Conservation (phyloP, 2,329 filamentous ascomycete genomes). For the Aspergillus sojae region DNA sequence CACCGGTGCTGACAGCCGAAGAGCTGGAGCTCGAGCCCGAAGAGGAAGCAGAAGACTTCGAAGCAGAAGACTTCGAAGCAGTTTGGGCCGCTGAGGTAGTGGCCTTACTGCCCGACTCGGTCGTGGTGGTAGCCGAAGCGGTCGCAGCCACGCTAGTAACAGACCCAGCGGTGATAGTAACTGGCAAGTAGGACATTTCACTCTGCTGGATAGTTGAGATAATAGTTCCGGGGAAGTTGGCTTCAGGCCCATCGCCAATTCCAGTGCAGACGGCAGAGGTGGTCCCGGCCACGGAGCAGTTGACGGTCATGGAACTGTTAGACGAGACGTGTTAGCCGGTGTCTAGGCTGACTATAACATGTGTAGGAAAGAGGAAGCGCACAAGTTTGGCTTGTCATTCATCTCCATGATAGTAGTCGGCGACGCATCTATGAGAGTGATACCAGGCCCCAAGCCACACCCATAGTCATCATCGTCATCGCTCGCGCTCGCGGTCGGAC, state of each 20-base stretch:
- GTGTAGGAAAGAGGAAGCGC: background rate
- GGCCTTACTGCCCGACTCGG: background rate
- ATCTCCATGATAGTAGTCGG: conserved; percentile 16
- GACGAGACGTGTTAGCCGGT: background rate
- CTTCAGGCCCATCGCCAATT: conserved; percentile 14
- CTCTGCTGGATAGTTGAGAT: conserved; percentile 12
- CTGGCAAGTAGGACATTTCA: conserved; percentile 19
- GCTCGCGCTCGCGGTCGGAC: conserved; percentile 11
- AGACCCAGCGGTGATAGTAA: conserved; percentile 26
- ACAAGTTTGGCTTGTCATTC: conserved; percentile 9
- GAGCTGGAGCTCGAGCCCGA: background rate
- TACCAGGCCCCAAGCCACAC: conserved; percentile 32
- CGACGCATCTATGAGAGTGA: conserved; percentile 23
- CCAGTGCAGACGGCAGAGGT: conserved; percentile 22
- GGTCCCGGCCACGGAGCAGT: conserved; percentile 22
- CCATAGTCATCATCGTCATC: conserved; percentile 13
- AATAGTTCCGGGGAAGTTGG: conserved; percentile 18
- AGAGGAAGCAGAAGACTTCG: background rate
- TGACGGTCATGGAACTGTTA: conserved; percentile 17
- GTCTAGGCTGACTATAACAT: background rate
- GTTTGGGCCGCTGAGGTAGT: background rate
- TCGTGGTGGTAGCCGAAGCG: conserved; percentile 6
- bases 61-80: background rate
- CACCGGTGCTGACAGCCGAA: conserved; percentile 10
- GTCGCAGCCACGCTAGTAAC: conserved; percentile 11